Evolutionary conservation across 2,329 filamentous ascomycete genomes (phyloP).

Genomic region (Trichoderma sp.): DNA sequence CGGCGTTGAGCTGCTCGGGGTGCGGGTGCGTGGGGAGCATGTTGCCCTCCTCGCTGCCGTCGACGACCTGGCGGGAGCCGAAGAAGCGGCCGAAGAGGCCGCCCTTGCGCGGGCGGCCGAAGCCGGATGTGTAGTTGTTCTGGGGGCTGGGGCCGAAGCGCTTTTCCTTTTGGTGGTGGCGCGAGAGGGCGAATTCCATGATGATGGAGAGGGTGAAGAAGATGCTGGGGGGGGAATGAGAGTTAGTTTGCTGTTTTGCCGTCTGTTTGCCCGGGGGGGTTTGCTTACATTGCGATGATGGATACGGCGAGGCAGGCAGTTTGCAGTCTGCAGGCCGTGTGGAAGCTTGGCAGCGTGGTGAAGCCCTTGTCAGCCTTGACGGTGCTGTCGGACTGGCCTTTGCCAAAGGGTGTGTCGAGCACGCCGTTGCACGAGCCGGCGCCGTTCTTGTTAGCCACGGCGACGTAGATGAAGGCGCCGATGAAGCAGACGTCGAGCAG

Average conservation of each 20-base stretch:
- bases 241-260: not conserved
- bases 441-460: slow-evolving; percentile 68
- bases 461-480: slow-evolving; percentile 77
- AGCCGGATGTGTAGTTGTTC: slow-evolving; percentile 59
- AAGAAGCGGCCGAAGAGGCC: slow-evolving; percentile 36
- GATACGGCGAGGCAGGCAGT: slow-evolving; percentile 74
- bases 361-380: slow-evolving; percentile 48
- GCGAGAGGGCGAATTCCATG: slow-evolving; percentile 64
- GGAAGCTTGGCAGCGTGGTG: slow-evolving; percentile 45
- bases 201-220: slow-evolving; percentile 73
- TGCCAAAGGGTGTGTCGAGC: slow-evolving; percentile 67
- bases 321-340: slow-evolving; percentile 67
- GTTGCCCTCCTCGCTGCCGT: slow-evolving; percentile 29
- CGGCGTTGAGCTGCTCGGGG: slow-evolving; percentile 42
- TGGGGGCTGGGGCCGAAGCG: slow-evolving; percentile 55
- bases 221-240: slow-evolving; percentile 46
- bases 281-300: slow-evolving; percentile 67
- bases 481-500: slow-evolving; percentile 74
- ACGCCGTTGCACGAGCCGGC: slow-evolving; percentile 58
- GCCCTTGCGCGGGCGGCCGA: slow-evolving; percentile 30
- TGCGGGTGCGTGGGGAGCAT: slow-evolving; percentile 40
- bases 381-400: slow-evolving; percentile 52
- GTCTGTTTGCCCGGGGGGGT: too few species aligned
- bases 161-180: slow-evolving; percentile 72
- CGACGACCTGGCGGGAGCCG: slow-evolving; percentile 29